These are phyloP conservation scores for Exophiala oligosperma DNA, from an alignment of 2,329 filamentous ascomycete species.

Conservation along the genomic window DNA sequence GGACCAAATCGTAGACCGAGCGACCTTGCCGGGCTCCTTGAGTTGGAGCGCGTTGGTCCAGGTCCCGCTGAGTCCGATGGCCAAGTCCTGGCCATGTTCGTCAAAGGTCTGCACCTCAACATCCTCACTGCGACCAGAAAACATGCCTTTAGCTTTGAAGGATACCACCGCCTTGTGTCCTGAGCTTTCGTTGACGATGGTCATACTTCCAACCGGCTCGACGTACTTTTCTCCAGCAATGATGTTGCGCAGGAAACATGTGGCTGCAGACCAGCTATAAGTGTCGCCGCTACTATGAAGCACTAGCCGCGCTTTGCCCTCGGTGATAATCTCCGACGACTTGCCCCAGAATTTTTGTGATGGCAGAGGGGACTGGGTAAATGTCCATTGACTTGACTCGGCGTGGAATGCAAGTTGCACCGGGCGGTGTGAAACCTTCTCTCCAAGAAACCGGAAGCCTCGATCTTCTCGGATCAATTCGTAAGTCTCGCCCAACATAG, in stretches of 20 bases:
- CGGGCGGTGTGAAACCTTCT: conserved; percentile 92
- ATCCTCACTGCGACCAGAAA: conserved; percentile 90
- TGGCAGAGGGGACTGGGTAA: conserved; percentile 82
- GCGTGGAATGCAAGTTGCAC: conserved; percentile 92
- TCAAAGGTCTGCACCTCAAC: conserved; percentile 74
- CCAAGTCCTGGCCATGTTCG: conserved; percentile 62
- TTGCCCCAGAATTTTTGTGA: conserved; percentile 99
- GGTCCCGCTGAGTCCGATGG: conserved; percentile 72
- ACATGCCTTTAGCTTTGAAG: conserved; percentile 96
- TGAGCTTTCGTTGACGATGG: conserved; percentile 77
- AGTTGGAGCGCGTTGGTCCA: conserved; percentile 78
- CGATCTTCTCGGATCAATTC: conserved; percentile 86
- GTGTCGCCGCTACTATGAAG: conserved; percentile 75
- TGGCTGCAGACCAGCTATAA: conserved; percentile 86
- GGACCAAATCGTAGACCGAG: conserved; percentile 73
- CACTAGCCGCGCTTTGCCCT: conserved; percentile 78
- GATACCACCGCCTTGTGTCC: conserved; percentile 82
- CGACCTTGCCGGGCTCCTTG: conserved; percentile 61
- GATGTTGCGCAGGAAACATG: conserved; percentile 89
- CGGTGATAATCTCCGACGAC: conserved; percentile 88
- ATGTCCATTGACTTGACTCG: conserved; percentile 80
- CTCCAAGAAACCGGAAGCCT: conserved; percentile 87
- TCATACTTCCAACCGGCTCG: conserved; percentile 89
- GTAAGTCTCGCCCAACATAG: conserved; percentile 92
- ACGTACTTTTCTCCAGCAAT: conserved; percentile 98